Base-by-base conservation (phyloP, 768 basidiomycete species). In the Gyrodon lividus region DNA sequence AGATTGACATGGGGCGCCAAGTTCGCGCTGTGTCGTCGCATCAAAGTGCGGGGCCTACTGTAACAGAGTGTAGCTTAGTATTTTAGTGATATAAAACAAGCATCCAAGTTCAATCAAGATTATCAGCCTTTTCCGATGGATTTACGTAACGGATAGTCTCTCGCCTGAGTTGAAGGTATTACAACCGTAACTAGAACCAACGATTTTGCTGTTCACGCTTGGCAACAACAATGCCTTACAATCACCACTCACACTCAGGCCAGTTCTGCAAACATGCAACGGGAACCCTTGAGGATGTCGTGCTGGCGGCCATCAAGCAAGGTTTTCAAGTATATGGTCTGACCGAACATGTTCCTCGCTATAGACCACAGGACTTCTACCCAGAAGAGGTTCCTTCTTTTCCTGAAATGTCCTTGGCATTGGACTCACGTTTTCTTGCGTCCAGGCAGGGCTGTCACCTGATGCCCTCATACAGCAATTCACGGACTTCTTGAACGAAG, bases 331-430 rank as follows among this genome's bases (percentile, higher is more conserved):
- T 88, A 0, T 98, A 86, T 64, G 93, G 95, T 1, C 73, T 98
- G 52, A 90, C 87, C 4, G 97, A 98, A 71, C 97, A 98, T 69
- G 87, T 87, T 46, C 96, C 97, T 23, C 83, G 96, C 23, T 96
- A 94, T 70, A 78, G 92, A 51, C 51, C 60, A 2, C 67, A 78
- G 30, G 94, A 99, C 66, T 73, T 98, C 24, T 98, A 97, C 68
- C 95, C 96, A 17, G 97, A 98, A 74, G 97, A 99, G 83, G 94
- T 95, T 64, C 60, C 48, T 45, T 50, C 39, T 41, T 54, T 55
- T 38, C 59, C 48, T 44, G 30, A 42, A 43, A 49, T 28, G 43
- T 46, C 19, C 33, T 46, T 28, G 44, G 38, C 41, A 41, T 28
- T 38, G 28, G 37, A 52, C 58, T 56, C 55, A 66, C 52, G 17